Evolutionary conservation across 2,329 filamentous ascomycete genomes (phyloP), one percentile per base, ranked within the genome.

Genomic region (Corniculantispora saksenae): DNA sequence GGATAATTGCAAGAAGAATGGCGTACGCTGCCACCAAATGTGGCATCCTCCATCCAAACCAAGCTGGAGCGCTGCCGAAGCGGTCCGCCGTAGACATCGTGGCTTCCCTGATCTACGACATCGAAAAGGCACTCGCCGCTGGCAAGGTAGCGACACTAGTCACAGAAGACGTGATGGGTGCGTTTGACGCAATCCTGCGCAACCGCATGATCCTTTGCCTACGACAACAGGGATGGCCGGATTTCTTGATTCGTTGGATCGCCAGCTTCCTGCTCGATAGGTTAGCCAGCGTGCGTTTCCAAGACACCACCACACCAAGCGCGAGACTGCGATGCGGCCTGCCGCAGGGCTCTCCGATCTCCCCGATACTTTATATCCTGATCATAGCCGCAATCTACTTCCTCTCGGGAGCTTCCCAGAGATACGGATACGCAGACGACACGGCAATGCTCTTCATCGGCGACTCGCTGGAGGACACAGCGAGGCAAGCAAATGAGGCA

Each of bases 21-120:
- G 67, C 67, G 7, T 71, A 47, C 45, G 68, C 61, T 40, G 61
- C 61, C 8, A 68, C 72, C n/a, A 48, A 69, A 23, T 55, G 70
- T 32, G 53, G 64, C 4, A 66, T 72, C 43, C 61, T 74, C 3
- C 63, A 69, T 43, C 67, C 55, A 7, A 58, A 70, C 29, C 63
- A 71, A 27, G 68, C 66, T 10, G 65, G 68, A 9, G 70, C 70
- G 3, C 72, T 74, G 3, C 71, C 64, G 4, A 70, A 71, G 35
- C 55, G 69, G 17, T 69, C 67, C 12, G 65, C 66, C 2, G 51
- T 64, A 15, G 68, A 72, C 47, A 64, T 71, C 2, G 66, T 70
- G 10, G 55, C 67, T 4, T 61, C 66, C 9, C 61, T 73, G 0
- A 63, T 70, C n/a, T 50, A 71, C 38, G 53, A 72, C 8, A 67